Base-by-base conservation (phyloP, 1,284 basidiomycete genomes). In the Microbotryum intermedium region DNA sequence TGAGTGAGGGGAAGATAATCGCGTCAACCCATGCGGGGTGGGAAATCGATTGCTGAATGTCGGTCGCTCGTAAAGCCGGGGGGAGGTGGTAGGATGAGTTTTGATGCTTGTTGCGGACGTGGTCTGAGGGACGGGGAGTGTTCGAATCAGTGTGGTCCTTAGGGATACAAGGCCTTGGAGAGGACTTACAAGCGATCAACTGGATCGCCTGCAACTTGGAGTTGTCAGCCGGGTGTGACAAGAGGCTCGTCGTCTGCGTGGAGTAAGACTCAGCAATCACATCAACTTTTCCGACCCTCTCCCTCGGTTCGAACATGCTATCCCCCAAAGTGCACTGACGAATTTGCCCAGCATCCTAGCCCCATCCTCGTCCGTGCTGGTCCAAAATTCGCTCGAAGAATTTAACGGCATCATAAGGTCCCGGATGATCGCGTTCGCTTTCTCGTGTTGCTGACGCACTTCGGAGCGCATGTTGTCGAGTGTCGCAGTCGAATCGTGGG, bases 1-100 rank as follows among this genome's bases (percentile, higher is more conserved):
- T 82, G 60, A 94, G 78, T 63, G 88, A 86, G 48, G 90, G 87
- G 75, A 91, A 87, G 62, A 89, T 80, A 54, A 93, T 84, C 46
- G 84, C 89, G 73, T 94, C 64, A 44, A 66, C 60, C 28, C 62
- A 55, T 10, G 55, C 28, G 8, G 18, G 23, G 34, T 66, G 90
- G 57, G 89, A 86, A 48, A 93, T 83, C 5, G 88, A 88, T 69
- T 84, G 83, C 76, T 94, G 90, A 8, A 91, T 84, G 16, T 86
- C 76, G 2, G 90, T 91, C 2, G 90, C 90, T 6, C 87, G 81
- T 53, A 94, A 77, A 8, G 89, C 91, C 3, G 86, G 83, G 1
- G 90, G 90, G n/a, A 94, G 78, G 72, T 85, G 88, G 73, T 94
- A 94, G 23, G 73, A 61, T 77, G 78, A 49, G 74, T 67, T 60